A percentile compares a stretch with the other conserved stretches of the same genome.
Conservation (phyloP, 352 stramenopile genomes). For the Phytophthora agathidicida region DNA sequence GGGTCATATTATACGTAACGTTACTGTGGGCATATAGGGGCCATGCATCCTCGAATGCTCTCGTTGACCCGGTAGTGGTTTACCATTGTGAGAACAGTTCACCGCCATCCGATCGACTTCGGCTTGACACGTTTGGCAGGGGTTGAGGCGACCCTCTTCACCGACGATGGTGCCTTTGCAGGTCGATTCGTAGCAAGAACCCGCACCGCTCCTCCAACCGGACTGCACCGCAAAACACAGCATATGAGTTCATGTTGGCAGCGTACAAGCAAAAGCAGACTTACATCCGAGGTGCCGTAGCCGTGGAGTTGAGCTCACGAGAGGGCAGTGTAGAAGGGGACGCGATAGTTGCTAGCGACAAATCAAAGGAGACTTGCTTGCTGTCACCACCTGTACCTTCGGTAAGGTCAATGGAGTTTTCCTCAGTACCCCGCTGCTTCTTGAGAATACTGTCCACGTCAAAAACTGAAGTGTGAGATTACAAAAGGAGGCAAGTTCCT, state of each 20-base stretch:
- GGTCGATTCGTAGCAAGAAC: conserved; percentile 46
- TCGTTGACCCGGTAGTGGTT: conserved; percentile 5
- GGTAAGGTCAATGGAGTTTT: not conserved
- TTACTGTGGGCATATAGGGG: conserved; percentile 25
- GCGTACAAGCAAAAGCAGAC: conserved; percentile 6
- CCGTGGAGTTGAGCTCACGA: conserved; percentile 32
- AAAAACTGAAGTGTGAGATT: not conserved
- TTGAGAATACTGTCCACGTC: conserved; percentile 66
- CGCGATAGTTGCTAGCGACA: conserved; percentile 21
- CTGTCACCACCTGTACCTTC: conserved; percentile 1
- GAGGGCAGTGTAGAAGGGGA: conserved; percentile 21
- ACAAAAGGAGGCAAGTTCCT: not conserved
- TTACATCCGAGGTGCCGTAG: conserved; percentile 47
- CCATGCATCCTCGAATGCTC: too few relatives aligned
- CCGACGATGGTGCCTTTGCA: conserved; percentile 18
- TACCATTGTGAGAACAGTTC: conserved; percentile 4
- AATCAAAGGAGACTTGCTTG: conserved; percentile 77
- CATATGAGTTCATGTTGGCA: conserved; percentile 12
- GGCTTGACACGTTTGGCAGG: conserved; percentile 47
- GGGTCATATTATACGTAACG: conserved; percentile 40
- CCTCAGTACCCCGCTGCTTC: conserved; percentile 47
- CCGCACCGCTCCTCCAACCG: conserved; percentile 37
- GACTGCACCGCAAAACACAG: conserved; percentile 17
- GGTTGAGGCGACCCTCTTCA: conserved; percentile 34
- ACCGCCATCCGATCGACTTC: conserved; percentile 78